Evolutionary conservation across 495 filamentous ascomycete species (phyloP).

Genomic region (Margaritispora aquatica): DNA sequence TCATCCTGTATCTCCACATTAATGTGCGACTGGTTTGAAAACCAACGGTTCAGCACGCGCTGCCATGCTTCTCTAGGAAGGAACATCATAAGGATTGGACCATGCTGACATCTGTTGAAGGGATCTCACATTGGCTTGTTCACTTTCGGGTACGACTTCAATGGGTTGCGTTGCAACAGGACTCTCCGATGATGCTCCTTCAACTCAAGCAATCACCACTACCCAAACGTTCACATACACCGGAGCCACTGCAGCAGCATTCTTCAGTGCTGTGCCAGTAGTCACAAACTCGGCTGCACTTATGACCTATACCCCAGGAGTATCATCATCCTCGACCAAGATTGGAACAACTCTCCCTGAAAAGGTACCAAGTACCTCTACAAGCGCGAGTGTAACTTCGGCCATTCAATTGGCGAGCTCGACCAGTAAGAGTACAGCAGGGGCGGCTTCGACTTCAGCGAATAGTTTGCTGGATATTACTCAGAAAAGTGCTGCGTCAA

Average conservation of each 20-base stretch:
- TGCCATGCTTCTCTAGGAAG: background rate
- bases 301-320: background rate
- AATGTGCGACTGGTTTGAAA: too few species aligned
- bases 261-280: slow-evolving; percentile 1
- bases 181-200: background rate
- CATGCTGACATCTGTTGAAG: background rate
- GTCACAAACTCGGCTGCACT: background rate
- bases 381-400: background rate
- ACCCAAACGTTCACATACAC: slow-evolving; percentile 1
- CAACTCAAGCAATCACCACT: background rate
- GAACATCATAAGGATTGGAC: background rate
- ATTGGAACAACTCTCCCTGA: background rate
- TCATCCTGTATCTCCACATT: too few species aligned
- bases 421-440: background rate
- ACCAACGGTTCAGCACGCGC: background rate
- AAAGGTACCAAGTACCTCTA: background rate
- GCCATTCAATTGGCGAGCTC: background rate
- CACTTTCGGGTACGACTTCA: background rate
- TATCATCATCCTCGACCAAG: background rate
- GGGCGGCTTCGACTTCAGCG: background rate
- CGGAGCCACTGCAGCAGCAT: background rate
- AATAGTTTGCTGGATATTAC: background rate
- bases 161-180: slow-evolving; percentile 5
- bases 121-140: background rate
- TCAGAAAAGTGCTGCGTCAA: background rate